Conservation (phyloP, 768 basidiomycete species). For the Auriculariales sp. region DNA sequence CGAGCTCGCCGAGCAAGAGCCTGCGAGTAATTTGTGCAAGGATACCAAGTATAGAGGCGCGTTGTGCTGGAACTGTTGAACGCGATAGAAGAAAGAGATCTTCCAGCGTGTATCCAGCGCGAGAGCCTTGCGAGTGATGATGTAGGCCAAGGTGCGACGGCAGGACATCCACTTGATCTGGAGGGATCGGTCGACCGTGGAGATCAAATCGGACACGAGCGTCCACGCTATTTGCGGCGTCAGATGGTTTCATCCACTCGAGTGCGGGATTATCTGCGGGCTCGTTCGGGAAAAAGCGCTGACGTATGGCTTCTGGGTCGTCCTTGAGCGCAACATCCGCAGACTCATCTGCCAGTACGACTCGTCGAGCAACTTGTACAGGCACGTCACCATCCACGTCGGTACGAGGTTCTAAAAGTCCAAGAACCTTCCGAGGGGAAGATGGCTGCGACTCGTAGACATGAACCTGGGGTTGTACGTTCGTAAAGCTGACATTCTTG, state of each 20-base stretch:
- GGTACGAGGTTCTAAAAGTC: slow-evolving; percentile 39
- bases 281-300: slow-evolving; percentile 65
- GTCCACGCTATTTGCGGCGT: slow-evolving; percentile 2
- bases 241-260: slow-evolving; percentile 53
- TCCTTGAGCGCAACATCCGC: slow-evolving; percentile 30
- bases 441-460: slow-evolving; percentile 73
- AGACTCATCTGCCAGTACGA: background rate
- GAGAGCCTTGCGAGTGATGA: slow-evolving; percentile 70
- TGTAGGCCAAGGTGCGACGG: slow-evolving; percentile 82
- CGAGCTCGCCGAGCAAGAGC: slow-evolving; percentile 7
- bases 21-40: slow-evolving; percentile 41
- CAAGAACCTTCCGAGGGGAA: slow-evolving; percentile 45
- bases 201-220: slow-evolving; percentile 46
- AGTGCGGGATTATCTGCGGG: slow-evolving; percentile 57
- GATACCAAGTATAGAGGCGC: slow-evolving; percentile 67
- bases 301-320: slow-evolving; percentile 70
- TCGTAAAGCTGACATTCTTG: slow-evolving; percentile 58
- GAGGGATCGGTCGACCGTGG: slow-evolving; percentile 51
- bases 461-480: slow-evolving; percentile 55
- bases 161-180: slow-evolving; percentile 34
- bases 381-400: slow-evolving; percentile 17
- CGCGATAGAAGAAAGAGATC: slow-evolving; percentile 69
- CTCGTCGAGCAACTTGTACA: slow-evolving; percentile 8
- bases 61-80: slow-evolving; percentile 72
- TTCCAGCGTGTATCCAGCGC: slow-evolving; percentile 79